These are phyloP conservation scores for Remersonia thermophila DNA, from an alignment of 2,329 filamentous ascomycete genomes.

Conservation along the genomic window DNA sequence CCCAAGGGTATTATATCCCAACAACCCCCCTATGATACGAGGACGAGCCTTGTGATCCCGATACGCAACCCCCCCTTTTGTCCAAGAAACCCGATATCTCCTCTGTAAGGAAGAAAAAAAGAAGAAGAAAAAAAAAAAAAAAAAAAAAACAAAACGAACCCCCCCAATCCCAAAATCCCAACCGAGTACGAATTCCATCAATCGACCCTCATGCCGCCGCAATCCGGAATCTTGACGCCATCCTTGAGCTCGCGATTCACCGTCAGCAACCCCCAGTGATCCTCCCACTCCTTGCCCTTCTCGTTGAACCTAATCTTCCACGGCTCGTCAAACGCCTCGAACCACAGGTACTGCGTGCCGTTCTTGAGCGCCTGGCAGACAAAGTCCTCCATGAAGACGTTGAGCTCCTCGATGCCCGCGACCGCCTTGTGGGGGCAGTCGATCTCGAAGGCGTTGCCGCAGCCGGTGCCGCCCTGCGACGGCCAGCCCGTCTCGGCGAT, in stretches of 20 bases:
- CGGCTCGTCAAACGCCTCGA: slow-evolving; percentile 91
- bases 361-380: slow-evolving; percentile 70
- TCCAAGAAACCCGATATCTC: too few relatives aligned
- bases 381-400: slow-evolving; percentile 76
- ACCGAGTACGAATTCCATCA: too few relatives aligned
- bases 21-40: too few relatives aligned
- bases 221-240: slow-evolving; percentile 78
- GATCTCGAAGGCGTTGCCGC: slow-evolving; percentile 40
- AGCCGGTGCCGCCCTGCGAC: slow-evolving; percentile 65
- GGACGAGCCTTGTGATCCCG: too few relatives aligned
- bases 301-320: slow-evolving; percentile 76
- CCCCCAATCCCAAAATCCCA: too few relatives aligned
- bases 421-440: slow-evolving; percentile 56
- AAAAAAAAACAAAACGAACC: too few relatives aligned
- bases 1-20: too few relatives aligned
- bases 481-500: slow-evolving; percentile 94
- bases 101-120: too few relatives aligned
- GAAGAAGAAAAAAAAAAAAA: too few relatives aligned
- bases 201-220: slow-evolving; percentile 56
- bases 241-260: slow-evolving; percentile 70
- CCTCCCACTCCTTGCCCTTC: slow-evolving; percentile 67
- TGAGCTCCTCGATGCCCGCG: slow-evolving; percentile 69
- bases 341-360: slow-evolving; percentile 92
- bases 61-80: too few relatives aligned
- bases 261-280: slow-evolving; percentile 90